A percentile compares a stretch with the other conserved stretches of the same genome.
These are phyloP conservation scores for Diaporthe sp. DNA, from an alignment of 2,329 filamentous ascomycete genomes.

Conservation along the genomic window DNA sequence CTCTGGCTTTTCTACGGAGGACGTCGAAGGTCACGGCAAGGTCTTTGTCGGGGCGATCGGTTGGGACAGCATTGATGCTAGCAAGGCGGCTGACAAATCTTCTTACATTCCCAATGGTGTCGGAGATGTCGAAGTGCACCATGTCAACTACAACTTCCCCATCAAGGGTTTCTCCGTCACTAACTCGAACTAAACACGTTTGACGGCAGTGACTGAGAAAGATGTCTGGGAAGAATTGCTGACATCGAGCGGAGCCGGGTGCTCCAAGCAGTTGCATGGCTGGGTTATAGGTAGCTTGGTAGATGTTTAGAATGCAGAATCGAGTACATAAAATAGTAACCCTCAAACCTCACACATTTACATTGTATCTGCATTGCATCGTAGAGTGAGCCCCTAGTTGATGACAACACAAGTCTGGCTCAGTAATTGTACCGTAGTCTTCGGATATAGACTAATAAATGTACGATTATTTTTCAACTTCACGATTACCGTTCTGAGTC, in stretches of 20 bases:
- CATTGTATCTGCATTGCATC: too few species aligned
- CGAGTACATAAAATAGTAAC: neutral
- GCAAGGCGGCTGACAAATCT: slow-evolving; percentile 43
- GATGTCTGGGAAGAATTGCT: too few species aligned
- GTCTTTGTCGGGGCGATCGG: slow-evolving; percentile 47
- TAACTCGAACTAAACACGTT: slow-evolving; percentile 15
- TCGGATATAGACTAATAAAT: neutral
- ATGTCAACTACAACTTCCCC: slow-evolving; percentile 49
- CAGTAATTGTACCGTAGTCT: neutral
- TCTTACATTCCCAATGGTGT: slow-evolving; percentile 38
- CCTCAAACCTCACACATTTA: neutral
- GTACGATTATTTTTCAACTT: too few species aligned
- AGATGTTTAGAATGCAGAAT: neutral
- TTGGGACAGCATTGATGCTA: slow-evolving; percentile 47
- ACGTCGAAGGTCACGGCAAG: slow-evolving; percentile 43
- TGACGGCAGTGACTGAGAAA: too few species aligned
- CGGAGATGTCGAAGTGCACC: slow-evolving; percentile 44
- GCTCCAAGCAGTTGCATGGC: neutral
- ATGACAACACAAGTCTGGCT: neutral
- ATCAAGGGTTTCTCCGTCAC: slow-evolving; percentile 47
- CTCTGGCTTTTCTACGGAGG: slow-evolving; percentile 44
- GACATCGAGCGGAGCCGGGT: neutral
- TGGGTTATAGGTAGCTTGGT: neutral
- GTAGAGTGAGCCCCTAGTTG: neutral
- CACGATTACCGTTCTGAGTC: too few species aligned